Conservation (phyloP, 805 yeast species). For the Ascoidea tarda region DNA sequence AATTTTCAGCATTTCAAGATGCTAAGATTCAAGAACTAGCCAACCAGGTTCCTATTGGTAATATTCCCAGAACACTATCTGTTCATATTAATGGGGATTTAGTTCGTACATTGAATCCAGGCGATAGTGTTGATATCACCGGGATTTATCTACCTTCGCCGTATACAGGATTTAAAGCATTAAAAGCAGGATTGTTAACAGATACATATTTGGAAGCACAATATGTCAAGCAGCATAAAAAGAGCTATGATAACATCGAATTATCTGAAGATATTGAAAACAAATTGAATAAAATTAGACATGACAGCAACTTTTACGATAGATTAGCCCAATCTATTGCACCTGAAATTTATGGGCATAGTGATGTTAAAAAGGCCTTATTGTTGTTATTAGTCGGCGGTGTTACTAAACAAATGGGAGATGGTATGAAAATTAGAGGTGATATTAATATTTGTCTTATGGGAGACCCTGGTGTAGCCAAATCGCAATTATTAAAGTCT, state of each 20-base stretch:
- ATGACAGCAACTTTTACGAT: constrained; percentile 61
- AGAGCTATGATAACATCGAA: constrained; percentile 59
- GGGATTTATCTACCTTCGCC: constrained; percentile 93
- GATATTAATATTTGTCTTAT: constrained; percentile 89
- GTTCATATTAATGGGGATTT: constrained; percentile 87
- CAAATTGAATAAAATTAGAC: constrained; percentile 39
- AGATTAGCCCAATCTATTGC: constrained; percentile 82
- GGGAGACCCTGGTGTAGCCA: constrained; percentile 99
- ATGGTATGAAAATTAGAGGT: constrained; percentile 95
- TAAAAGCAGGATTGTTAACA: constrained; percentile 84
- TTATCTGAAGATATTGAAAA: constrained; percentile 40
- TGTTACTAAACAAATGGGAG: constrained; percentile 87
- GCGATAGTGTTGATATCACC: constrained; percentile 85
- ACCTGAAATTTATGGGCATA: constrained; percentile 92
- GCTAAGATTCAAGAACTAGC: constrained; percentile 90
- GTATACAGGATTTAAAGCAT: constrained; percentile 88
- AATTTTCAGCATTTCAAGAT: constrained; percentile 90
- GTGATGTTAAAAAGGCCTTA: constrained; percentile 85
- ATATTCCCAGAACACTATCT: constrained; percentile 79
- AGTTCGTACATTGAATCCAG: constrained; percentile 81
- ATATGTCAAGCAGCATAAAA: constrained; percentile 73
- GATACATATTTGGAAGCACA: constrained; percentile 92
- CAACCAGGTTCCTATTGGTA: constrained; percentile 95
- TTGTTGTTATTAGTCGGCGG: constrained; percentile 84
- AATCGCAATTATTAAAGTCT: constrained; percentile 86